Base-by-base conservation (phyloP, 306 rosid species). In the Cucumis cinereus region DNA sequence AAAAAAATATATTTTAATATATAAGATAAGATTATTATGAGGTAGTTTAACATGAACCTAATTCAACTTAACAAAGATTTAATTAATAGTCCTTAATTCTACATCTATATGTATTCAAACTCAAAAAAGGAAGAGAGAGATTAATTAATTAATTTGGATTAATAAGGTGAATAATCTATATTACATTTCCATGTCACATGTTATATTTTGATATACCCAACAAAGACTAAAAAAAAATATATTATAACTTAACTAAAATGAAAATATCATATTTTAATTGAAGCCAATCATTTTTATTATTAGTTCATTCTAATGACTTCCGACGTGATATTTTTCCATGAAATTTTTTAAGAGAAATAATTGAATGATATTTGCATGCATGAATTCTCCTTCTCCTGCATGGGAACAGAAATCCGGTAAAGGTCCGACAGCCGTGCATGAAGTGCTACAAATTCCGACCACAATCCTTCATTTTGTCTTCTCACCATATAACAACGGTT, bases 401-500 rank as follows among this genome's bases (percentile, higher is more conserved):
- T 64, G 54, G 64, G 36, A 70, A 23, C 13, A 10, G 20, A 22
- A 45, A 64, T 64, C 74, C 53, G 40, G 17, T 30, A 15, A 26
- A 77, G 74, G 17, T 63, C 74, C 13, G 63, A 77, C 26, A 77
- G 54, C 9, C 80, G 47, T 17, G 74, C 60, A 13, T 30, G 28
- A 8, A 77, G 74, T 8, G 74, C 80, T 23, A 64, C 80, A 35
- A 54, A 77, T 52, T 77, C 74, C 45, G 62, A 77, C 40, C 57
- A 63, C 35, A 77, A 36, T 15, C 36, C 17, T 9, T 77, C 74
- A 50, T 77, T 77, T 49, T 77, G 62, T 33, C 26, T 77, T n/a
- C 59, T 50, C 7, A 77, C 38, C 74, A 62, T 20, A 8, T 1
- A 16, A 47, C n/a, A 35, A 22, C 71, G 61, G 24, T 64, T 28